These are phyloP conservation scores for Ilex asprella DNA, from an alignment of 257 asterid species.

Conservation along the genomic window DNA sequence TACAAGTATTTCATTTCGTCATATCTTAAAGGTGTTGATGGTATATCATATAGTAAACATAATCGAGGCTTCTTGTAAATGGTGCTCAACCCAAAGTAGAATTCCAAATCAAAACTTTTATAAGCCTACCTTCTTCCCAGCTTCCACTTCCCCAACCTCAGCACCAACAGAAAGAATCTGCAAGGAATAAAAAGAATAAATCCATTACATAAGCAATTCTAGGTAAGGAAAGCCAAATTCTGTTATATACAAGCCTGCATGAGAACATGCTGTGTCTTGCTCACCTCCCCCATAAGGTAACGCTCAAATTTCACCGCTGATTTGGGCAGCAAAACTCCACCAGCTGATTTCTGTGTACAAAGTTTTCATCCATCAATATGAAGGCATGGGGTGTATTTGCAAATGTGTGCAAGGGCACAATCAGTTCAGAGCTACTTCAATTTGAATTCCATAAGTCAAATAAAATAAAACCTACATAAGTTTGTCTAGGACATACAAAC, in stretches of 20 bases:
- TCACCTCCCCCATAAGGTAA: constrained; percentile 87
- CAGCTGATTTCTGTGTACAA: constrained; percentile 77
- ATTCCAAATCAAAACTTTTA: not conserved
- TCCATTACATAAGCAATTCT: not conserved
- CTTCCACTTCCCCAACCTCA: constrained; percentile 52
- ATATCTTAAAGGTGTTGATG: too few species aligned
- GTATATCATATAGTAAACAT: too few species aligned
- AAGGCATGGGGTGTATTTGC: not conserved
- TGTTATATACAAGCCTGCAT: not conserved
- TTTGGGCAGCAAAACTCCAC: constrained; percentile 86
- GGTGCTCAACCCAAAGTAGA: not conserved
- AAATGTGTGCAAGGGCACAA: not conserved
- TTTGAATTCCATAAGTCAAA: not conserved
- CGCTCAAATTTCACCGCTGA: constrained; percentile 89
- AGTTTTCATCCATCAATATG: constrained; percentile 1
- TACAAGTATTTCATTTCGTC: too few species aligned
- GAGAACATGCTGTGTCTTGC: constrained; percentile 5
- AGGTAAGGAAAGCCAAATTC: not conserved
- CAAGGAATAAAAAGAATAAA: not conserved
- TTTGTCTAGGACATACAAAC: not conserved
- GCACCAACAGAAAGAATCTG: constrained; percentile 78
- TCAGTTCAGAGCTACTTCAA: not conserved
- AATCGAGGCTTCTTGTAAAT: too few species aligned
- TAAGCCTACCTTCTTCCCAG: constrained; percentile 66
- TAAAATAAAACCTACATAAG: not conserved